Evolutionary conservation across 148 eudicot genomes (phyloP), one percentile per base, ranked within the genome.

Genomic region (Rhododendron ovatum): DNA sequence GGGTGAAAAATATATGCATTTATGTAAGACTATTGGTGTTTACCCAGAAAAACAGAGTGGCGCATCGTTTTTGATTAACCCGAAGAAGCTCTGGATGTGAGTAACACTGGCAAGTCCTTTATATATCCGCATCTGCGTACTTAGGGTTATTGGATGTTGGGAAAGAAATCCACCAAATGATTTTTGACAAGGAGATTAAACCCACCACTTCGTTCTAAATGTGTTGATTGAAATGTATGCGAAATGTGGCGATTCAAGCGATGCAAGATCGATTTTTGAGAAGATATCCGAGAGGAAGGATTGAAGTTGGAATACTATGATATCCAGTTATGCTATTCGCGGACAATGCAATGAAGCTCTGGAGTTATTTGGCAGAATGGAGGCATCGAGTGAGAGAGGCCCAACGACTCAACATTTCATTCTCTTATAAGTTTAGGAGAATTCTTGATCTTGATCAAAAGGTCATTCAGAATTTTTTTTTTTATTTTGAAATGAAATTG

Each of bases 161-260:
- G 67, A 92, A 90, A 82, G 90, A 89, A 86, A 82, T 93, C 50
- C 96, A 92, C 82, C 69, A 67, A 48, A 83, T 84, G 85, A 88
- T 92, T 35, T 48, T 82, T 81, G 89, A 83, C 55, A 88, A 84
- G 78, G 84, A 93, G 18, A 65, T 92, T 30, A 84, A 85, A 73
- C 59, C 35, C 63, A 93, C 69, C 88, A 91, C 37, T 94, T 87
- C 81, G 87, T 92, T 85, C 69, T 90, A 5, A 95, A 92, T 89
- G 96, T 90, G 79, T 89, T 93, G 79, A 89, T 92, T 45, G 96
- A 95, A 89, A 93, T 95, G 98, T 93, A 95, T 85, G 93, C 91
- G 71, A 95, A 95, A 87, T 95, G 95, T 88, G 96, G 96, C 76
- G 95, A 95, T 87, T 85, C 93, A 81, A 81, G 43, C 75, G 89